Base-by-base conservation (phyloP, 768 basidiomycete genomes). In the Chalciporus piperatus region DNA sequence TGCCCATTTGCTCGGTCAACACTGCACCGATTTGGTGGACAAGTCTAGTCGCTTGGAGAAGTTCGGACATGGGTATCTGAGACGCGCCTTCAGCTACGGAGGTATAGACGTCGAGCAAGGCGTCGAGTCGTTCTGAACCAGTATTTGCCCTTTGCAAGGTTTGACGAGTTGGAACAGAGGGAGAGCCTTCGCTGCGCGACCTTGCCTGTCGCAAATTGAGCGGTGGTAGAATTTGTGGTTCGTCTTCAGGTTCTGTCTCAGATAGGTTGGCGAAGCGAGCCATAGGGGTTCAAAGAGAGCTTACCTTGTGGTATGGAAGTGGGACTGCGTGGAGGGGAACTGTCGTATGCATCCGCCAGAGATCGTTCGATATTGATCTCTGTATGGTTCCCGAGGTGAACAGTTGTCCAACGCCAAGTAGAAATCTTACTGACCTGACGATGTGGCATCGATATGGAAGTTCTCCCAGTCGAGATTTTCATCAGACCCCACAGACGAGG, bases 51-150 rank as follows among this genome's bases (percentile, higher is more conserved):
- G 78, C 79, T 23, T 74, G 73, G 13, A 77, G 55, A 13, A 83
- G 70, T 54, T 82, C 80, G 20, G 77, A 67, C 22, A 77, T 65
- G 14, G 77, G 70, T 28, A 78, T 69, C 50, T 83, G 81, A 17
- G 80, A 80, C 8, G 66, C 74, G 9, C 73, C 73, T 12, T 70
- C 68, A 8, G 67, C 55, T 13, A 83, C 58, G 11, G 72, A 71
- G 9, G 71, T 70, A 51, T 76, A 78, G 11, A 77, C 75, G 10
- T 70, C 69, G 48, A 71, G 71, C 22, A 81, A 59, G 5, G 69
- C 73, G 3, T 74, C 73, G 17, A 83, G 63, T n/a, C 70, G 73
- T 6, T 72, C 63, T 6, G 75, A 74, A 3, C 70, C 65, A 1
- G 72, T 77, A 33, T 70, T 71, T 37, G 69, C 70, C 50, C 74